phyloP scores from a whole-genome alignment of 1,284 basidiomycete genomes.

The Cryptococcus maquisensis region DNA sequence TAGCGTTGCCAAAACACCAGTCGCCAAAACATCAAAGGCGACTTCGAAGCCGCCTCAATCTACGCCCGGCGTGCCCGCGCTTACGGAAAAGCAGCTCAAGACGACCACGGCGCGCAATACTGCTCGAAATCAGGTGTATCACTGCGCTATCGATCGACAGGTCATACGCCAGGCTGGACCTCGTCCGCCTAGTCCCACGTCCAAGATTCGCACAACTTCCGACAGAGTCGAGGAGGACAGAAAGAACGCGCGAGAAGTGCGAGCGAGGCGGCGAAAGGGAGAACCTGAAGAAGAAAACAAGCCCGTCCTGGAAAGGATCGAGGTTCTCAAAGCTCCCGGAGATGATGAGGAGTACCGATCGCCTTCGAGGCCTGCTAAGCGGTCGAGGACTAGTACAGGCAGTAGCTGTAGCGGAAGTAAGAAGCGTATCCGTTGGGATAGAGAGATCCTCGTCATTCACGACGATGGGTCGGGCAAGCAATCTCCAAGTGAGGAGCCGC shows the following conservation, averaged over 20 bases:
- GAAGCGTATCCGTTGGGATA: constrained; percentile 73
- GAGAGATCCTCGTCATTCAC: constrained; percentile 53
- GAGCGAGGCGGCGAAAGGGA: constrained; percentile 59
- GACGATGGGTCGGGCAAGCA: constrained; percentile 17
- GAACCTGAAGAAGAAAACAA: constrained; percentile 52
- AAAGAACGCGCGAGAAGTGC: constrained; percentile 57
- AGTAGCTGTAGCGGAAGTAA: constrained; percentile 18
- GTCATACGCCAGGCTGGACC: constrained; percentile 65
- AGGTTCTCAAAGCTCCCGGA: constrained; percentile 57
- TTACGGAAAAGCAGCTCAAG: constrained; percentile 44
- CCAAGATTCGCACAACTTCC: constrained; percentile 65
- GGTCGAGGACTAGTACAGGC: constrained; percentile 28
- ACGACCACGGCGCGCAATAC: constrained; percentile 42
- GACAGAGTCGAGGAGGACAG: constrained; percentile 70
- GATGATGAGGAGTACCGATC: constrained; percentile 72
- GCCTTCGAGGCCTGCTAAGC: constrained; percentile 52
- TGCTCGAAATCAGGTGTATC: constrained; percentile 42
- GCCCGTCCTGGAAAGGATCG: constrained; percentile 21
- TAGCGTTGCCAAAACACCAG: constrained; percentile 8
- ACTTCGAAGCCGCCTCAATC: not conserved
- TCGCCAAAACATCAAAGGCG: not conserved
- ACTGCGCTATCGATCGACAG: constrained; percentile 45
- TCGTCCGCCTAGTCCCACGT: constrained; percentile 71
- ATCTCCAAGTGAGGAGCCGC: not conserved
- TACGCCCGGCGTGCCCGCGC: not conserved